Conservation (phyloP, 495 filamentous ascomycete genomes). For the Hypoxylon cercidicola region DNA sequence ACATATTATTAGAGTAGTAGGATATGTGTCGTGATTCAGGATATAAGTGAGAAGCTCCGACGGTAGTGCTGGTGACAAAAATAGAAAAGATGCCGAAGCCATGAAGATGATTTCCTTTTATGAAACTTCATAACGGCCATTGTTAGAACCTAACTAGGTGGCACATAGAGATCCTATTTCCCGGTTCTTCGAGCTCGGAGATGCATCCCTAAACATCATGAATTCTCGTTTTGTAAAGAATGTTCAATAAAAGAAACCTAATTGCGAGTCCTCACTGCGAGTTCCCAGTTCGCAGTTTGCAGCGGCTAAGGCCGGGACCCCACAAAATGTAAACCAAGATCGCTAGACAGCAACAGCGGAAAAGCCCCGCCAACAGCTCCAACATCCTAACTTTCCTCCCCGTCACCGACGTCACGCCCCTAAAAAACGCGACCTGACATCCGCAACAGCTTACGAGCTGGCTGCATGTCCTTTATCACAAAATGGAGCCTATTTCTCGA, state of each 20-base stretch:
- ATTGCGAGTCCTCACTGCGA: too few species aligned
- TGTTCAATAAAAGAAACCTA: too few species aligned
- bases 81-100: slow-evolving; percentile 49
- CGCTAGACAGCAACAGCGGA: background rate
- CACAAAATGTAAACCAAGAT: slow-evolving; percentile 12
- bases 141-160: background rate
- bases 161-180: background rate
- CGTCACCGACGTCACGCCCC: slow-evolving; percentile 52
- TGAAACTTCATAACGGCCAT: slow-evolving; percentile 23
- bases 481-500: slow-evolving; percentile 93
- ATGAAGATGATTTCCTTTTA: slow-evolving; percentile 16
- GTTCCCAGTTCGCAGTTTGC: too few species aligned
- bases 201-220: too few species aligned
- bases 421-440: slow-evolving; percentile 26
- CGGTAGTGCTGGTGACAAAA: slow-evolving; percentile 62
- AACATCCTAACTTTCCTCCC: slow-evolving; percentile 18
- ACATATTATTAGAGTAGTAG: slow-evolving; percentile 77
- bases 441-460: slow-evolving; percentile 43
- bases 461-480: slow-evolving; percentile 20
- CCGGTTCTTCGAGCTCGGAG: background rate
- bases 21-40: slow-evolving; percentile 62
- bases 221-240: too few species aligned
- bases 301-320: background rate
- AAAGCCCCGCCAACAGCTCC: slow-evolving; percentile 32
- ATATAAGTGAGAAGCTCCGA: slow-evolving; percentile 72